Percentiles rank a stretch among this genome's conserved stretches.
These are phyloP conservation scores for Talaromyces sp. DNA, from an alignment of 2,329 filamentous ascomycete species.

Conservation along the genomic window DNA sequence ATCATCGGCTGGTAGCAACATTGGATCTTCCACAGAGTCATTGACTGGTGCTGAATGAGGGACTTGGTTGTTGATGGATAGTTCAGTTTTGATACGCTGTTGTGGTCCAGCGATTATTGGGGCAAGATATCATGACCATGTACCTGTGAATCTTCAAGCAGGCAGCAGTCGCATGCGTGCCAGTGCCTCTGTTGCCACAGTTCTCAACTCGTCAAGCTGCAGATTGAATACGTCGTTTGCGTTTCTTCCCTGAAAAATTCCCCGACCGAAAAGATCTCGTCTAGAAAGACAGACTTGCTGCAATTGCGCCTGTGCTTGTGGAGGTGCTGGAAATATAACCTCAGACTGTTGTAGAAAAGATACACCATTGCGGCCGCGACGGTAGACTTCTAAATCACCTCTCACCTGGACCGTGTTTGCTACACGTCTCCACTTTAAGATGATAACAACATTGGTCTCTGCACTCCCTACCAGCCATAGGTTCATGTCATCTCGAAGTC, in stretches of 20 bases:
- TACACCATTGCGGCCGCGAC: background rate
- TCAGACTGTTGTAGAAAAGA: constrained; percentile 1
- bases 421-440: constrained; percentile 7
- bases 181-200: background rate
- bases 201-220: background rate
- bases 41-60: too few relatives aligned
- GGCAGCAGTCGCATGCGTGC: background rate
- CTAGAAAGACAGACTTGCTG: background rate
- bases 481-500: constrained; percentile 5
- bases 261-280: background rate
- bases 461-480: constrained; percentile 7
- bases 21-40: too few relatives aligned
- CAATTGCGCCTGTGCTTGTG: background rate
- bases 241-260: background rate
- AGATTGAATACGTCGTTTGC: background rate
- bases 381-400: background rate
- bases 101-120: too few relatives aligned
- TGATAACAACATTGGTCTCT: background rate
- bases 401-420: background rate
- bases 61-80: too few relatives aligned
- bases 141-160: background rate
- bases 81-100: too few relatives aligned
- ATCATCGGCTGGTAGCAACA: too few relatives aligned
- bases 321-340: background rate
- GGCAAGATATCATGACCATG: too few relatives aligned